Evolutionary conservation across 1,284 basidiomycete genomes (phyloP).

Genomic region (Volvariella volvacea): DNA sequence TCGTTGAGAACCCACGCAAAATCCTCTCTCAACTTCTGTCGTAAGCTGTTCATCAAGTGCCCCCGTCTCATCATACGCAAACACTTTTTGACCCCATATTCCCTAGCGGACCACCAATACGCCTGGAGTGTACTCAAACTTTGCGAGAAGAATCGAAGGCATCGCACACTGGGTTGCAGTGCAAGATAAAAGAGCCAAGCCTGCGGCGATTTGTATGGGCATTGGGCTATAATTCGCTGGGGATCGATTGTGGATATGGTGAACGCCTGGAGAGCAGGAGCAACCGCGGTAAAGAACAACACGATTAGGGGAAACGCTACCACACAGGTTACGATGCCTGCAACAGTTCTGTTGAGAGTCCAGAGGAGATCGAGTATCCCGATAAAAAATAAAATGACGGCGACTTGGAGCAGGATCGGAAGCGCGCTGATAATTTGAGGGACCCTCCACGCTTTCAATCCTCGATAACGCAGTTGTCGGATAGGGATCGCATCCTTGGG

Average conservation of each 20-base stretch:
- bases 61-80: too few relatives aligned
- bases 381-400: constrained; percentile 6
- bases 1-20: too few relatives aligned
- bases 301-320: not conserved
- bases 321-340: not conserved
- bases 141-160: too few relatives aligned
- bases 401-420: constrained; percentile 5
- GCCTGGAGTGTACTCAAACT: too few relatives aligned
- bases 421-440: constrained; percentile 3
- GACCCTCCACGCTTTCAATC: constrained; percentile 4
- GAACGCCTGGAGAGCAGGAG: not conserved
- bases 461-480: constrained; percentile 7
- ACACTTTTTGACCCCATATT: too few relatives aligned
- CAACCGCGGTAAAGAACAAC: not conserved
- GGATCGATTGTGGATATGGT: not conserved
- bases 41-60: too few relatives aligned
- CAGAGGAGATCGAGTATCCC: constrained; percentile 7
- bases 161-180: too few relatives aligned
- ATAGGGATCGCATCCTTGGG: not conserved
- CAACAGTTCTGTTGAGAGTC: not conserved
- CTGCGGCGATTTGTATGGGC: constrained; percentile 6
- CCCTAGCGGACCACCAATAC: too few relatives aligned
- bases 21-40: too few relatives aligned
- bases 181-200: constrained; percentile 1
- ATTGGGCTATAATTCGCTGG: not conserved